Percentiles rank a stretch among this genome's conserved stretches.
Conservation (phyloP, 495 filamentous ascomycete genomes). For the Lasiosphaeriaceae sp. region DNA sequence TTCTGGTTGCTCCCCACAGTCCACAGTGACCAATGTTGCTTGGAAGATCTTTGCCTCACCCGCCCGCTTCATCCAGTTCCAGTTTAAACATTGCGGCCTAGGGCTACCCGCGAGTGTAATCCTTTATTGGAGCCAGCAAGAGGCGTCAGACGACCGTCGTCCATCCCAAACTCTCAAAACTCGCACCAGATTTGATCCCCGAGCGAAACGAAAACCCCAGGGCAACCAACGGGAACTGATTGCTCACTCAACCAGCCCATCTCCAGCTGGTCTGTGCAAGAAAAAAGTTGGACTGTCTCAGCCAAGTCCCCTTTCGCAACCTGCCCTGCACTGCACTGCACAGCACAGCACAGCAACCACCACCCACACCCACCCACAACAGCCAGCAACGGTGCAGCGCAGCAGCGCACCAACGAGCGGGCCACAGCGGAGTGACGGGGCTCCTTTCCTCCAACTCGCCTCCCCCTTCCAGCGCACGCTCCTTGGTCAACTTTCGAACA, state of each 20-base stretch:
- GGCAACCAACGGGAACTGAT: background rate
- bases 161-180: background rate
- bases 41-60: background rate
- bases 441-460: background rate
- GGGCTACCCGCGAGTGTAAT: background rate
- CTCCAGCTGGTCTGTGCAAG: too few relatives aligned
- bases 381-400: conserved; percentile 4
- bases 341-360: too few relatives aligned
- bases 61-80: background rate
- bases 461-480: conserved; percentile 2
- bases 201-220: conserved; percentile 5
- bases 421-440: conserved; percentile 7
- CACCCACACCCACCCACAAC: too few relatives aligned
- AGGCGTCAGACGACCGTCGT: background rate
- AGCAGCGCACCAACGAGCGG: background rate
- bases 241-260: background rate
- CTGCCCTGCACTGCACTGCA: too few relatives aligned
- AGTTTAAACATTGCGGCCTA: background rate
- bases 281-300: conserved; percentile 7
- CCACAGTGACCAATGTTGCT: background rate
- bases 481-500: background rate
- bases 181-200: conserved; percentile 1
- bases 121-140: conserved; percentile 8
- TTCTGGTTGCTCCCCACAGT: too few relatives aligned
- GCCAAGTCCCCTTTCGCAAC: conserved; percentile 11